Conservation (phyloP, 805 yeast species). For the Saturnispora zaruensis region DNA sequence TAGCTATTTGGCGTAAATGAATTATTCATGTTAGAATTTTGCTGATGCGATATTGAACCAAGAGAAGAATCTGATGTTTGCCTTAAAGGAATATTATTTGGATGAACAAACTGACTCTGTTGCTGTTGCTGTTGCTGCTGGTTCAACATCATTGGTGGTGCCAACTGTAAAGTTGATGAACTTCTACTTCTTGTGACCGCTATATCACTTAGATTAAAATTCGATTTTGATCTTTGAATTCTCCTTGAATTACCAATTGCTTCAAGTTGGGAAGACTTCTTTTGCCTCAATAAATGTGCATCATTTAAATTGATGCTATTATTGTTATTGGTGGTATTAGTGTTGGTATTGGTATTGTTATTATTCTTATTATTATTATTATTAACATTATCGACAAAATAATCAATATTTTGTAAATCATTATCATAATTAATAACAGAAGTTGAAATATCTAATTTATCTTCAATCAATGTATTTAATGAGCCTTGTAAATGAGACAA, state of each 20-base stretch:
- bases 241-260: constrained; percentile 10
- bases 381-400: constrained; percentile 5
- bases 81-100: background rate
- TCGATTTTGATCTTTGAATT: constrained; percentile 39
- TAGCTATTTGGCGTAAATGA: background rate
- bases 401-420: constrained; percentile 1
- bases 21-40: background rate
- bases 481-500: constrained; percentile 5
- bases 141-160: background rate
- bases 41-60: background rate
- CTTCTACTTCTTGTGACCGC: constrained; percentile 26
- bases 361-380: background rate
- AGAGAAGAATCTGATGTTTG: constrained; percentile 2
- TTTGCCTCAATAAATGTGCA: background rate
- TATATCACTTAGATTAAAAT: constrained; percentile 47
- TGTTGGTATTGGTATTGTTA: background rate
- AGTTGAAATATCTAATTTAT: constrained; percentile 4
- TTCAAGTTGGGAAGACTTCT: constrained; percentile 1
- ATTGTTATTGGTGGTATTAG: background rate
- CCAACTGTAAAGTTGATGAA: constrained; percentile 1
- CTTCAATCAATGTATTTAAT: constrained; percentile 9
- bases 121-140: background rate
- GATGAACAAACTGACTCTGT: background rate
- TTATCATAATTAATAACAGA: constrained; percentile 3
- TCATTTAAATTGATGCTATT: background rate